Evolutionary conservation across 116 monocot genomes (phyloP), one percentile per base, ranked within the genome.

Genomic region (Cymodocea nodosa): DNA sequence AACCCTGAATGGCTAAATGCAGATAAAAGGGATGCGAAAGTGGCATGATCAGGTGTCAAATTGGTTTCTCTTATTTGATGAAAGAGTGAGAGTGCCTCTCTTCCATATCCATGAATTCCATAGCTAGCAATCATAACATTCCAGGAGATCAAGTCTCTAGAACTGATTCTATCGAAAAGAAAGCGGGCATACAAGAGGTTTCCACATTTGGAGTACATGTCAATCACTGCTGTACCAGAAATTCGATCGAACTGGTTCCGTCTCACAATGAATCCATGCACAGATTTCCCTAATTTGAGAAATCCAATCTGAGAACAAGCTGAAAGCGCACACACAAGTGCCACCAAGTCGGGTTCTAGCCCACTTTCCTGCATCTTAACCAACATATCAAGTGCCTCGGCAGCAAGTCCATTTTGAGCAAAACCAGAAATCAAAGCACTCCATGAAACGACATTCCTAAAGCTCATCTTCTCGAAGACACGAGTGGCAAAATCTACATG

Each of bases 281-380:
- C 77, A 72, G 82, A 78, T 37, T 52, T 79, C 6, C 73, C 92
- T 52, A 74, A 20, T 23, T 83, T 78, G 5, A 85, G 62, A 23
- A 82, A 84, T 6, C 88, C 92, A 23, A 83, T n/a, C 52, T 88
- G 88, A n/a, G 88, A 82, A 37, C 86, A 86, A 2, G 86, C 75
- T 13, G 81, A 77, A 5, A 90, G 77, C 9, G 85, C 79, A 22
- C 86, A 69, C 2, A 86, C 86, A 15, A 86, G 68, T 2, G 83
- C 80, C 15, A 90, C 84, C 0, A 76, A 52, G 60, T 86, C 86
- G 9, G 86, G 84, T 35, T 71, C 24, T 35, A 73, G 68, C 16
- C 17, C 55, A 4, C 59, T 64, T 3, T 23, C 23, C 40, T 62
- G 48, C 73, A 90, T 81, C 52, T 69, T 40, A 25, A 53, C 20